These are phyloP conservation scores for Saccharomycopsis sp. DNA, from an alignment of 805 yeast species.

Conservation along the genomic window DNA sequence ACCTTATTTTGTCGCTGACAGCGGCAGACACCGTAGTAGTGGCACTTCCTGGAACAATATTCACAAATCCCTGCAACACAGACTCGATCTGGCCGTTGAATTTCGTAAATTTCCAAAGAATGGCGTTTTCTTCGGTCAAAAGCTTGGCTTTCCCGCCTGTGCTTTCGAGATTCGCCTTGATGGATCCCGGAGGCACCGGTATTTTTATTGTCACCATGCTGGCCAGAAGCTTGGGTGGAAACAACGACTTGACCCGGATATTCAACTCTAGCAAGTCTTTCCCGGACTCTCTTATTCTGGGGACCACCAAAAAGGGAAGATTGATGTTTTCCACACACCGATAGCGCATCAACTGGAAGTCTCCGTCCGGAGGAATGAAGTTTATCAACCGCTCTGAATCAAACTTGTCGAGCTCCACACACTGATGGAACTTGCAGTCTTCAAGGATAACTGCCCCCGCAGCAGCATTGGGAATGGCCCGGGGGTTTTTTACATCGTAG, in stretches of 20 bases:
- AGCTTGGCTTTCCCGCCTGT: slow-evolving; percentile 65
- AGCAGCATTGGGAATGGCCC: slow-evolving; percentile 34
- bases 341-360: slow-evolving; percentile 76
- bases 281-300: slow-evolving; percentile 45
- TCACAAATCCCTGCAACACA: slow-evolving; percentile 43
- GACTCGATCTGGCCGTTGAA: slow-evolving; percentile 61
- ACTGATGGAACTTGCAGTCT: slow-evolving; percentile 81
- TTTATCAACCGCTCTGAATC: slow-evolving; percentile 58
- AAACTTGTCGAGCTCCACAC: slow-evolving; percentile 68
- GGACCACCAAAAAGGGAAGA: slow-evolving; percentile 63
- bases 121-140: slow-evolving; percentile 54
- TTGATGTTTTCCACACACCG: slow-evolving; percentile 50
- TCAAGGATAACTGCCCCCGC: slow-evolving; percentile 51
- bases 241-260: slow-evolving; percentile 56
- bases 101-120: slow-evolving; percentile 67
- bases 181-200: slow-evolving; percentile 62
- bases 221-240: slow-evolving; percentile 51
- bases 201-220: slow-evolving; percentile 56
- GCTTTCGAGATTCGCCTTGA: slow-evolving; percentile 38
- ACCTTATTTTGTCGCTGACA: neutral
- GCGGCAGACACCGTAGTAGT: slow-evolving; percentile 17
- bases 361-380: slow-evolving; percentile 85
- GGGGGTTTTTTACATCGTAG: slow-evolving; percentile 28
- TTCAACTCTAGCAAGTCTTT: slow-evolving; percentile 44
- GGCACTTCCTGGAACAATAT: slow-evolving; percentile 35